Base-by-base conservation (phyloP, 2,329 filamentous ascomycete genomes). In the Hymenoscyphus fructigenus region DNA sequence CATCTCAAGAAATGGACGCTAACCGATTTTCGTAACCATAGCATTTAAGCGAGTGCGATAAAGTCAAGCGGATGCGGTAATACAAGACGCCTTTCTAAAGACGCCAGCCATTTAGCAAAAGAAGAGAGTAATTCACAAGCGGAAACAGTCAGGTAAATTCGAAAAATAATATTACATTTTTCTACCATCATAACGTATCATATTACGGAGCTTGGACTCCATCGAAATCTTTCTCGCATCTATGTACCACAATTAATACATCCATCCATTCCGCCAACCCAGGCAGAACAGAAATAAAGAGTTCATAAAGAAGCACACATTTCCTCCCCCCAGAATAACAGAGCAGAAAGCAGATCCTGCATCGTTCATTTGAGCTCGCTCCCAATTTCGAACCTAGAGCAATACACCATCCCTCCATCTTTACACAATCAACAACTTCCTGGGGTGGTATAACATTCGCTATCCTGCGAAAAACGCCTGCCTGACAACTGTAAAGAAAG, bases 171-270 rank as follows among this genome's bases (percentile, higher is more conserved):
- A 53, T 53, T 53, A 53, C 20, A 53, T 53, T 53, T 53, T 50
- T 50, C 47, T 53, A 53, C 47, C 47, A 23, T 53, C 20, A 23
- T 53, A 14, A 53, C 47, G 47, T 53, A 26, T 53, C 47, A 53
- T 53, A 53, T 23, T 14, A 53, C 47, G 10, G 47, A 53, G 47
- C 0, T 7, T 23, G 47, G 14, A 23, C 9, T 23, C 9, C 47
- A 23, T 23, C 10, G 20, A 53, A 53, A 53, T 53, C 47, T 53
- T 14, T 50, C 47, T 50, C 36, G 14, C 36, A 23, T 23, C 44
- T 53, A 53, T 53, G 44, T 50, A 26, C 20, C 20, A 23, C 23
- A 50, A 53, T 53, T 53, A 53, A 53, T 53, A 53, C 47, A 53
- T 53, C 20, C 23, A 1, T 50, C 23, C 47, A 20, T 15, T 38